These are phyloP conservation scores for Rhizopus sp. DNA, from an alignment of 371 early-diverging fungal genomes.

Conservation along the genomic window DNA sequence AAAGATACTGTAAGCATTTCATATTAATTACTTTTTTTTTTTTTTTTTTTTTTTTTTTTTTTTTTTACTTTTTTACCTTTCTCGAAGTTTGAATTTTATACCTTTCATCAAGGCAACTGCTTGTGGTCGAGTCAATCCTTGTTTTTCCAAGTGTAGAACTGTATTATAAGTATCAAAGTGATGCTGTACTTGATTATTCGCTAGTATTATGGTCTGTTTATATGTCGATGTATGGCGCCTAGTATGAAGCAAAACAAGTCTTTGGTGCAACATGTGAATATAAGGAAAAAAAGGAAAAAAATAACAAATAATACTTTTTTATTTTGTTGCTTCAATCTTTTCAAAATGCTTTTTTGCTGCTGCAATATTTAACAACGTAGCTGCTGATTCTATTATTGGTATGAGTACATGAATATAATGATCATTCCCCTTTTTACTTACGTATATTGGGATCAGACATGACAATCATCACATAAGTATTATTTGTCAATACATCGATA, in stretches of 20 bases:
- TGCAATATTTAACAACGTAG: constrained; percentile 81
- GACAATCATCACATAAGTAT: constrained; percentile 90
- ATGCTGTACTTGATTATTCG: constrained; percentile 32
- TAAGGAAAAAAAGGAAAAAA: constrained; percentile 1
- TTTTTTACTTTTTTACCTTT: constrained; percentile 30
- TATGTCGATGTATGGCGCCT: not conserved
- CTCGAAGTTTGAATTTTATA: constrained; percentile 66
- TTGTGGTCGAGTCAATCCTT: constrained; percentile 70
- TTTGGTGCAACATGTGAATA: not conserved
- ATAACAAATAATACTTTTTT: not conserved
- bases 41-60: too few relatives aligned
- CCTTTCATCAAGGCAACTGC: constrained; percentile 74
- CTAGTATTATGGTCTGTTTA: not conserved
- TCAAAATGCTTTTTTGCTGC: constrained; percentile 88
- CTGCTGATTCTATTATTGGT: constrained; percentile 85
- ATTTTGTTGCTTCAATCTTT: constrained; percentile 64
- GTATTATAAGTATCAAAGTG: constrained; percentile 74
- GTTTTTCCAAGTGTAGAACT: constrained; percentile 60
- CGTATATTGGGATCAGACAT: constrained; percentile 87
- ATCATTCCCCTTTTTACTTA: constrained; percentile 56
- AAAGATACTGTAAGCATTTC: too few relatives aligned
- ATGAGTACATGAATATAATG: too few relatives aligned
- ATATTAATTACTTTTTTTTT: too few relatives aligned
- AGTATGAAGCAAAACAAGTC: not conserved
- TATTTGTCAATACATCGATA: constrained; percentile 88